These are phyloP conservation scores for Porcisia hertigi DNA, from an alignment of 208 protist genomes.

Conservation along the genomic window DNA sequence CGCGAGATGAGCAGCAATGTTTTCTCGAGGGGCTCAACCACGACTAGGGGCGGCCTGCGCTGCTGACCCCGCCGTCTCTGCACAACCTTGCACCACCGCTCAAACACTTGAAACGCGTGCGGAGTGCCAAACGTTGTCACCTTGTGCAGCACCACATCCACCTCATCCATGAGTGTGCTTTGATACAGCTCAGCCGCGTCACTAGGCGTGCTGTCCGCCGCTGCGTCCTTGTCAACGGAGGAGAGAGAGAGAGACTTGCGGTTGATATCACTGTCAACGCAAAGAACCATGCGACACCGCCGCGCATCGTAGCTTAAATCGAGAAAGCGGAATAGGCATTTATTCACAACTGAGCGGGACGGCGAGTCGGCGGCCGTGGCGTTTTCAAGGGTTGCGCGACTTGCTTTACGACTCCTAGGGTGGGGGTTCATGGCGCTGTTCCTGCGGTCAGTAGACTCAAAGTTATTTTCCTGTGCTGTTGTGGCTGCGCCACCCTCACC, in stretches of 20 bases:
- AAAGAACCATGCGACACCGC: constrained; percentile 40
- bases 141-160: constrained; percentile 86
- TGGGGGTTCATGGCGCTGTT: neutral
- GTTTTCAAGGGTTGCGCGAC: neutral
- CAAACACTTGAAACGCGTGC: constrained; percentile 42
- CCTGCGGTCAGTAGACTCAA: neutral
- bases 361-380: neutral
- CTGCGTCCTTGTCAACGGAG: neutral
- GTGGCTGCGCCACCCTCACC: neutral
- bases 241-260: neutral
- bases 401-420: neutral
- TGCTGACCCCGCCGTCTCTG: constrained; percentile 20
- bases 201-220: neutral
- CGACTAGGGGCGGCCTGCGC: constrained; percentile 37
- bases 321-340: constrained; percentile 45
- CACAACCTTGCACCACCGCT: constrained; percentile 40
- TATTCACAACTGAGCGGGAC: neutral
- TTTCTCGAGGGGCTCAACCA: constrained; percentile 64
- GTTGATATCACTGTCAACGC: constrained; percentile 7
- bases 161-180: constrained; percentile 13
- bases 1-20: constrained; percentile 58
- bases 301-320: constrained; percentile 57
- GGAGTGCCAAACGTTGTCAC: constrained; percentile 57
- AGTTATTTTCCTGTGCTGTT: neutral
- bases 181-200: constrained; percentile 7